A percentile compares a stretch with the other conserved stretches of the same genome.
Evolutionary conservation across 331 rosid species (phyloP).

Genomic region (Ulmus americana): DNA sequence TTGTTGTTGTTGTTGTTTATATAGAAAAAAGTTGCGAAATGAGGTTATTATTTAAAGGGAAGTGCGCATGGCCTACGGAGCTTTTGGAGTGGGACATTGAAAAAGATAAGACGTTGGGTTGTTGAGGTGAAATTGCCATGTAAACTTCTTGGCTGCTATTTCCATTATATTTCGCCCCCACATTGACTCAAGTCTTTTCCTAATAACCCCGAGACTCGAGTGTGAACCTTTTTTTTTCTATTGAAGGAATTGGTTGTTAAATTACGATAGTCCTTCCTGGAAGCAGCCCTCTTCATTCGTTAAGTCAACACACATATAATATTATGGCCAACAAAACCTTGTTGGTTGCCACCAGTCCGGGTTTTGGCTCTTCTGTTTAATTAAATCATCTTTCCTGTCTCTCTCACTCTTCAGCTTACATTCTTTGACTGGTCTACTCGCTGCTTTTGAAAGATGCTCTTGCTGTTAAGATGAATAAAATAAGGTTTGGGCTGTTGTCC

Average conservation of each 20-base stretch:
- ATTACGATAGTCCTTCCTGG: neutral
- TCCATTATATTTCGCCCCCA: neutral
- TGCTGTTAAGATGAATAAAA: no score
- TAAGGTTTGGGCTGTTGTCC: no score
- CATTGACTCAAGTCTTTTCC: neutral
- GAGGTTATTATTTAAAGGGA: neutral
- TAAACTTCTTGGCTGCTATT: neutral
- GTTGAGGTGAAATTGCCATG: neutral
- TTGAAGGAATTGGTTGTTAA: neutral
- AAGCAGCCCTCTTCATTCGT: neutral
- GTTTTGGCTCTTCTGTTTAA: neutral
- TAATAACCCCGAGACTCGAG: neutral
- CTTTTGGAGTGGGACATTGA: neutral
- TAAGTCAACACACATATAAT: neutral
- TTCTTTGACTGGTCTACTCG: no score
- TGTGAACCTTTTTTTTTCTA: neutral
- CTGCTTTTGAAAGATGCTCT: no score
- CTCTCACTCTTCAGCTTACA: no score
- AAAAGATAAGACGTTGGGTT: neutral
- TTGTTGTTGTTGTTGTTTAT: neutral
- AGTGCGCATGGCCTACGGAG: neutral
- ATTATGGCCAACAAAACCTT: neutral
- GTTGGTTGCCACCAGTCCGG: neutral
- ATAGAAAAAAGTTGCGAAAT: neutral
- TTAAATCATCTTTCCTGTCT: no score